Conservation (phyloP, 176 grass and related monocot genomes). For the Raddia distichophylla region DNA sequence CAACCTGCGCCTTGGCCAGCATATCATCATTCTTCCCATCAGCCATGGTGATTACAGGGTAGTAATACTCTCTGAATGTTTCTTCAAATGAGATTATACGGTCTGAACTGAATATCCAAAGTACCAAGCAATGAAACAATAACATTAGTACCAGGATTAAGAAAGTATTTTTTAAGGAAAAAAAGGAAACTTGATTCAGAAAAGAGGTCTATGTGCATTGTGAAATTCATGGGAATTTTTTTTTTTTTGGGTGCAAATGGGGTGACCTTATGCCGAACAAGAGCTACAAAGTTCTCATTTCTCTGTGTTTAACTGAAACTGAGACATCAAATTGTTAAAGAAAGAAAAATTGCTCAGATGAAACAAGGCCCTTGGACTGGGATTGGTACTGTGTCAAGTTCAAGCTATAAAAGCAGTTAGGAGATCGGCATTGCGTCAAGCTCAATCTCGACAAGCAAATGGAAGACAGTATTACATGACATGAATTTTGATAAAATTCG, state of each 20-base stretch:
- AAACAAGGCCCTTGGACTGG: not conserved
- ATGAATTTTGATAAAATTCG: not conserved
- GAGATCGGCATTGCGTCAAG: not conserved
- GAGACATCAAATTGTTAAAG: not conserved
- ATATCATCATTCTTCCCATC: slow-evolving; percentile 31
- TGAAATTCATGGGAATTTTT: not conserved
- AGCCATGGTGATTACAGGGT: slow-evolving; percentile 5
- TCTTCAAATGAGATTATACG: not conserved
- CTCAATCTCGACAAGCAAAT: not conserved
- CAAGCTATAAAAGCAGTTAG: not conserved
- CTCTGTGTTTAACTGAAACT: not conserved
- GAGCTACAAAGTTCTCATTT: not conserved
- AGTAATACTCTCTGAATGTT: not conserved
- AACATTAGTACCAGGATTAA: not conserved
- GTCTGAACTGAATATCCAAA: slow-evolving; percentile 37
- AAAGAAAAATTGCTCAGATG: not conserved
- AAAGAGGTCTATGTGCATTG: not conserved
- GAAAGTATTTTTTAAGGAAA: not conserved
- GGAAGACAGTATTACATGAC: not conserved
- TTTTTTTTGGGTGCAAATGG: not conserved
- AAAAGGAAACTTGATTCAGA: not conserved
- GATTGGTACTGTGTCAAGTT: not conserved
- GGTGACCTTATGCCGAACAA: not conserved
- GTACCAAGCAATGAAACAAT: not conserved
- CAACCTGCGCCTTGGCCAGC: slow-evolving; percentile 32